Evolutionary conservation across 768 basidiomycete genomes (phyloP).

Genomic region (Melanogaster broomeanus): DNA sequence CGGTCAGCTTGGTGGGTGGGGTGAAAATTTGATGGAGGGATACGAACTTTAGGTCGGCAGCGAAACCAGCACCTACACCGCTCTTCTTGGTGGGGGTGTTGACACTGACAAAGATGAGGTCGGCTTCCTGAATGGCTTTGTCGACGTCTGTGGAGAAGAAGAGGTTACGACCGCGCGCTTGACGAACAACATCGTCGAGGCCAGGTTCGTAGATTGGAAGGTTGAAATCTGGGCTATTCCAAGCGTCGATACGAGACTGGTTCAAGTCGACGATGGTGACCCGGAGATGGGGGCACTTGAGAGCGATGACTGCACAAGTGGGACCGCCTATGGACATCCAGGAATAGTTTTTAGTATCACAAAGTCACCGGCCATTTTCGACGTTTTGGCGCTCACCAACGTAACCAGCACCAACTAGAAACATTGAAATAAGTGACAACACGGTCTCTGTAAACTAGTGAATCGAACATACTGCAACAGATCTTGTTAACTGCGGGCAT

Average conservation of each 20-base stretch:
- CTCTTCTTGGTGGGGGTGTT: slow-evolving; percentile 99
- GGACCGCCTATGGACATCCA: slow-evolving; percentile 68
- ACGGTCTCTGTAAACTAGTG: neutral
- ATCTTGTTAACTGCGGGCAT: slow-evolving; percentile 71
- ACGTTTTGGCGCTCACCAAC: slow-evolving; percentile 63
- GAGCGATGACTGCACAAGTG: slow-evolving; percentile 92
- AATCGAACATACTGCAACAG: slow-evolving; percentile 75
- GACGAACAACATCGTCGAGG: slow-evolving; percentile 85
- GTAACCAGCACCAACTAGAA: slow-evolving; percentile 84
- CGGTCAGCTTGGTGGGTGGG: slow-evolving; percentile 7
- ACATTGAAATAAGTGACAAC: slow-evolving; percentile 10
- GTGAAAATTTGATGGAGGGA: slow-evolving; percentile 7
- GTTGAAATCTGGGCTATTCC: slow-evolving; percentile 85
- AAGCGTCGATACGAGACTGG: slow-evolving; percentile 90
- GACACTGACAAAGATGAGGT: slow-evolving; percentile 97
- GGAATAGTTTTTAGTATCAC: slow-evolving; percentile 15
- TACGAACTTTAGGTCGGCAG: slow-evolving; percentile 95
- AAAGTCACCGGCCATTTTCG: neutral
- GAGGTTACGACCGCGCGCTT: slow-evolving; percentile 89
- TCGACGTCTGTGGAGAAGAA: slow-evolving; percentile 98
- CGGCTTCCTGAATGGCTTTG: slow-evolving; percentile 89
- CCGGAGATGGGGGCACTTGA: slow-evolving; percentile 88
- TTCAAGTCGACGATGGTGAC: slow-evolving; percentile 99
- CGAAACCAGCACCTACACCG: slow-evolving; percentile 96
- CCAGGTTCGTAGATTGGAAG: slow-evolving; percentile 99